phyloP scores from a whole-genome alignment of 2,329 filamentous ascomycete species.

The Tolypocladium nubicola region DNA sequence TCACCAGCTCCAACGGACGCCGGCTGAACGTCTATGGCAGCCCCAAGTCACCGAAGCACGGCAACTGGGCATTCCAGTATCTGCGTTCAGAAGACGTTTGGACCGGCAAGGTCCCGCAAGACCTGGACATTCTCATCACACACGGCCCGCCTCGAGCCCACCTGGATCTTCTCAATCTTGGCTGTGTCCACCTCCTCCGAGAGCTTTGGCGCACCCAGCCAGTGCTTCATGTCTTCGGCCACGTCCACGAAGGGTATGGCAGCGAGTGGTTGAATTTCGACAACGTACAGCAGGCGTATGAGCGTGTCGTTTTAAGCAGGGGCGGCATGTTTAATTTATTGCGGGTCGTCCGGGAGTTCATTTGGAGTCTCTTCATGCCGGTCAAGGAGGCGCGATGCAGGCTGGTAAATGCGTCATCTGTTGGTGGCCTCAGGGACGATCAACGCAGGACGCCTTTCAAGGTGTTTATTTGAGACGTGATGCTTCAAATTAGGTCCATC shows the following conservation, averaged over 20 bases:
- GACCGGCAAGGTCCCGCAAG: constrained; percentile 10
- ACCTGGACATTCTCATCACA: constrained; percentile 26
- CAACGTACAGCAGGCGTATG: constrained; percentile 8
- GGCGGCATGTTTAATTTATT: not conserved
- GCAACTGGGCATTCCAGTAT: constrained; percentile 33
- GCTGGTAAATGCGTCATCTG: not conserved
- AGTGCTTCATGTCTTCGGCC: constrained; percentile 52
- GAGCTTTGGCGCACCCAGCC: constrained; percentile 46
- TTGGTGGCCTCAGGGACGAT: not conserved
- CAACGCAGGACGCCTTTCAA: not conserved
- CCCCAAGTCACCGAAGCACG: constrained; percentile 19
- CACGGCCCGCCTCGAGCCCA: constrained; percentile 25
- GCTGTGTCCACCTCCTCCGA: constrained; percentile 22
- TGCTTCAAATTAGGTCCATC: too few species aligned
- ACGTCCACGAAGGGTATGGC: constrained; percentile 48
- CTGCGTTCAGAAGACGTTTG: constrained; percentile 16
- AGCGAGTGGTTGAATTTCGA: constrained; percentile 19
- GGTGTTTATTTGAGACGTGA: not conserved
- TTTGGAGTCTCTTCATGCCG: not conserved
- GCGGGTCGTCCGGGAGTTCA: not conserved
- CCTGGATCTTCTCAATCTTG: constrained; percentile 22
- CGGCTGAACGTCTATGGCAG: constrained; percentile 13
- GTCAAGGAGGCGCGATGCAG: not conserved
- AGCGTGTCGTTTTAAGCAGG: not conserved
- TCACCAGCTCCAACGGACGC: not conserved